Conservation (phyloP, 2,329 filamentous ascomycete genomes). For the Colletotrichum karsti region DNA sequence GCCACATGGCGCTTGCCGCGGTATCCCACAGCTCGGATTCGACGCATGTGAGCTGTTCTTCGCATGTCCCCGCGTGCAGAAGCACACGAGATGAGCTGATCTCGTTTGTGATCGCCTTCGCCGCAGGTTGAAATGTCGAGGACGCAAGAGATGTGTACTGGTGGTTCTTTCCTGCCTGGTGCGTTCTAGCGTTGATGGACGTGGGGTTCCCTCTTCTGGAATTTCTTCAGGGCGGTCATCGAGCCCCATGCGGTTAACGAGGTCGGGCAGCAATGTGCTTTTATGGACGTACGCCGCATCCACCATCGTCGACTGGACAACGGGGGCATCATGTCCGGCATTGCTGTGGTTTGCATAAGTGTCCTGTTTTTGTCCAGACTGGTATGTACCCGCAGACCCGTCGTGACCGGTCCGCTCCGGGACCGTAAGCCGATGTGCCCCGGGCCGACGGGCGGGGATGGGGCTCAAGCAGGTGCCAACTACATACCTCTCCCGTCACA, state of each 20-base stretch:
- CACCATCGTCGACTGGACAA: conserved; percentile 24
- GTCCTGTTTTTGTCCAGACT: not conserved
- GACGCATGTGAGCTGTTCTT: not conserved
- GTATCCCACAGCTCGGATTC: not conserved
- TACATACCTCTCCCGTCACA: not conserved
- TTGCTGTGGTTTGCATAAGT: conserved; percentile 1
- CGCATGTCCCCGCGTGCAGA: not conserved
- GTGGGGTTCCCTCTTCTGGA: conserved; percentile 17
- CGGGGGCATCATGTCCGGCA: not conserved
- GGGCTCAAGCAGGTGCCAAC: not conserved
- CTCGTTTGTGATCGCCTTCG: not conserved
- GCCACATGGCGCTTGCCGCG: not conserved
- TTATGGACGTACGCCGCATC: not conserved
- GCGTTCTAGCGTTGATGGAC: not conserved
- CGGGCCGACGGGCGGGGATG: not conserved
- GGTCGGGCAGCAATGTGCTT: not conserved
- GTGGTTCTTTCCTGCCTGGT: not conserved
- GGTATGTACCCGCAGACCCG: not conserved
- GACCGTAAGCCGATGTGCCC: too few species aligned
- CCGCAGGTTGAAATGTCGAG: not conserved
- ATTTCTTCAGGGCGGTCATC: not conserved
- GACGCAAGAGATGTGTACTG: not conserved
- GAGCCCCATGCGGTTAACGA: not conserved
- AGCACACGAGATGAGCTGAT: conserved; percentile 1
- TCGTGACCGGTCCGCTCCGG: too few species aligned